Base-by-base conservation (phyloP, 2,329 filamentous ascomycete genomes). In the Verticillium nubilum region DNA sequence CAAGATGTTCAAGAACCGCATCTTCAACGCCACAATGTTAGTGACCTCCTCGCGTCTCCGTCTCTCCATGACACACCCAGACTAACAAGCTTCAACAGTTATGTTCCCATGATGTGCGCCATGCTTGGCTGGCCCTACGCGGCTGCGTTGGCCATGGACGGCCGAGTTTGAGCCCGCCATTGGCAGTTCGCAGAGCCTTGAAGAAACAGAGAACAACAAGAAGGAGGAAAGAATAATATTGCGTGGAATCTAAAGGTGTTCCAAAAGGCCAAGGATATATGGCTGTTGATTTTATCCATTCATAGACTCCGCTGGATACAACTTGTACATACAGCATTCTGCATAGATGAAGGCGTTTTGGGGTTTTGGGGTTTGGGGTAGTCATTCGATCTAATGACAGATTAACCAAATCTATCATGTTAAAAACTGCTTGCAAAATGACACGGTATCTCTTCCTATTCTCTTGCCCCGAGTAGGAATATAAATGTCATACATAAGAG, bases 1-100 rank as follows among this genome's bases (percentile, higher is more conserved):
- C 60, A 70, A 69, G 58, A 69, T 75, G 56, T 19, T 71, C 54
- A 73, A 70, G 66, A 63, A 57, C 57, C 62, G 70, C 5, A 64
- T 71, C 23, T 67, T 56, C 37, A 63, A 63, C 47, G 65, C 69
- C 50, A 62, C 65, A 7, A 61, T 78, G 75, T 78, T 74, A 63
- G 74, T 68, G 57, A 10, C 26, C 10, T 42, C 37, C 19, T 19
- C 29, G 10, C 29, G n/a, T 54, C 47, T 1, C 27, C 15, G 15
- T 3, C 19, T 23, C 12, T 23, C 42, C n/a, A 9, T 2, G 9
- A 47, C 4, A 12, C 6, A 25, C n/a, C 9, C 17, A 23, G n/a
- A 37, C 42, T 47, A 47, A 47, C 42, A 25, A 31, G 29, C 13
- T 5, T 10, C 19, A 12, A 54, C 25, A 63, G 62, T 27, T 59